Base-by-base conservation (phyloP, 2,329 filamentous ascomycete genomes). In the Aulographum hederae region DNA sequence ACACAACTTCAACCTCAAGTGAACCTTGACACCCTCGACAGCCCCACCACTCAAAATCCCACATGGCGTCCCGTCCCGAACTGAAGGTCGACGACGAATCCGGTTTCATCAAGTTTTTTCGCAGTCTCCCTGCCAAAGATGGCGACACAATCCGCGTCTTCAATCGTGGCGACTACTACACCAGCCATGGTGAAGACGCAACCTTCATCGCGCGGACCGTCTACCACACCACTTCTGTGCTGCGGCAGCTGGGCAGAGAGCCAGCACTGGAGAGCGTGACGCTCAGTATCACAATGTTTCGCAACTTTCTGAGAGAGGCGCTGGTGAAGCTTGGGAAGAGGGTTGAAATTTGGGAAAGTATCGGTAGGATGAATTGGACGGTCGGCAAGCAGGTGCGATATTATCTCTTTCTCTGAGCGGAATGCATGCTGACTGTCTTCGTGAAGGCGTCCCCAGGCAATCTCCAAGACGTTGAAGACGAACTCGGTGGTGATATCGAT, bases 81-180 rank as follows among this genome's bases (percentile, higher is more conserved):
- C 54, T 70, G 39, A 68, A 67, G 48, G 81, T 95, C 50, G 91
- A 98, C 47, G 89, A 98, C 50, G 89, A 98, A 61, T 74, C 77
- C 48, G 84, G 86, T 42, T 98, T 98, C 63, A 94, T 95, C 58
- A 81, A 77, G 43, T 92, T 84, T 60, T 98, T 91, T 64, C 86
- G 86, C 44, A 77, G 74, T n/a, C 66, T 98, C 3, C 73, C 82
- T 4, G 46, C 61, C 11, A 71, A 73, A 32, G 70, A 73, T 43
- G 67, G 73, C 25, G 77, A 79, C 33, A 85, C 81, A 0, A 67
- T 98, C 33, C 76, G 89, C 33, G 77, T 98, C 37, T 95, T 95
- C 49, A 85, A 95, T 47, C 73, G 89, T 40, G 78, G 80, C 21
- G 89, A 98, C 50, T 98, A 76, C 68, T 94, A 94, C 53, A 93